phyloP scores from a whole-genome alignment of 2,329 filamentous ascomycete species.

The Rhinocladiella mackenziei region DNA sequence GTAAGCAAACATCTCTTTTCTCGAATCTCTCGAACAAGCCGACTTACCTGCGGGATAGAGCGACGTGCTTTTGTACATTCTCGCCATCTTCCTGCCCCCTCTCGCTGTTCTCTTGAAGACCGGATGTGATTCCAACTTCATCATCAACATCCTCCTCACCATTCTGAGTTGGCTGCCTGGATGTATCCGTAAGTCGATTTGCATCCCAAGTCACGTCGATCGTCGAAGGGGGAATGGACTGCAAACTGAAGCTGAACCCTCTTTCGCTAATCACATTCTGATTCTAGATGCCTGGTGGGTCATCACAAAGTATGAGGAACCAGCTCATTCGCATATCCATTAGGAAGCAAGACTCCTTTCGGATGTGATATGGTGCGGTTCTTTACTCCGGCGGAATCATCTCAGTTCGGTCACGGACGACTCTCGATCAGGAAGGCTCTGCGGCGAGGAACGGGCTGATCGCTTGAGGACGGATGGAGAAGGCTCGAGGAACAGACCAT shows the following conservation, averaged over 20 bases:
- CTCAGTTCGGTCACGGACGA: too few relatives aligned
- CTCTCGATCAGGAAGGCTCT: too few relatives aligned
- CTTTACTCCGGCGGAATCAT: too few relatives aligned
- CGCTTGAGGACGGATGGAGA: too few relatives aligned
- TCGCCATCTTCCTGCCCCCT: slow-evolving; percentile 85
- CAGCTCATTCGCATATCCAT: slow-evolving; percentile 5
- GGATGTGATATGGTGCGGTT: too few relatives aligned
- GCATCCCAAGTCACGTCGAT: slow-evolving; percentile 1
- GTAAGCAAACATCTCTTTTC: slow-evolving; percentile 1
- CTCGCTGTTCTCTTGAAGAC: slow-evolving; percentile 91
- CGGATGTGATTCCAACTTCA: slow-evolving; percentile 77
- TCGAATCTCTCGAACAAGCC: not conserved
- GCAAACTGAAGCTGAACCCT: too few relatives aligned
- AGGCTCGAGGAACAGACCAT: too few relatives aligned
- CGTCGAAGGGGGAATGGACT: too few relatives aligned
- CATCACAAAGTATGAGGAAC: slow-evolving; percentile 21
- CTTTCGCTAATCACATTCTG: not conserved
- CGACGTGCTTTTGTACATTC: slow-evolving; percentile 44
- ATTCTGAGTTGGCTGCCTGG: slow-evolving; percentile 71
- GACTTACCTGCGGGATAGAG: slow-evolving; percentile 4
- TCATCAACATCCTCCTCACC: slow-evolving; percentile 89
- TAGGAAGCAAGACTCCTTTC: too few relatives aligned
- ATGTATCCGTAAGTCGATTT: slow-evolving; percentile 69
- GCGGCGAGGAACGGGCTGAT: too few relatives aligned
- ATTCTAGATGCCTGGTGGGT: slow-evolving; percentile 28